Base-by-base conservation (phyloP, 2,329 filamentous ascomycete species). In the Rosellinia necatrix region DNA sequence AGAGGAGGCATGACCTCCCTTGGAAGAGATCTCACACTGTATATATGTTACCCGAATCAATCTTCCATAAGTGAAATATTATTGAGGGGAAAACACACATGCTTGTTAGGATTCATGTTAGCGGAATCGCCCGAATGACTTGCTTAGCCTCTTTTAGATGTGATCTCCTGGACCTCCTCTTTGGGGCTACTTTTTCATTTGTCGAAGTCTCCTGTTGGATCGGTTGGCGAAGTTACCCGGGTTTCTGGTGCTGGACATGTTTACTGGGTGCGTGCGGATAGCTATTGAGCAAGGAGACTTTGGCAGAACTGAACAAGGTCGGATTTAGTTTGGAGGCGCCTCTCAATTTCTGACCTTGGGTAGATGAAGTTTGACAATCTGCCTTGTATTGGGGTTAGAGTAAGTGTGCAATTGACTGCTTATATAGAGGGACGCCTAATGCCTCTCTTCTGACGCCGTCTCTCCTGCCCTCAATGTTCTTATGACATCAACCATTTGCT, bases 201-300 rank as follows among this genome's bases (percentile, higher is more conserved):
- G 42, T 34, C 6, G 10, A 37, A 13, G 6, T 35, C 9, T 19
- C 10, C 10, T 32, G 17, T 3, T 10, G 19, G 56, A 59, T 53
- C 49, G 57, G 25, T 57, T 59, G 42, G 57, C 53, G n/a, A 59
- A 59, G 47, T 59, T 59, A 25, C 56, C 46, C 22, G 55, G 55
- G 38, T 54, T 58, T 4, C 3, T 10, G 24, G 24, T 47, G 24
- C 22, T 24, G 30, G 56, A 37, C 44, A 58, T 58, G 8, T 34
- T 58, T 32, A 6, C 25, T 27, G 17, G 13, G n/a, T n/a, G n/a
- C 25, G n/a, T 24, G 27, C 9, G n/a, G 17, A 9, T 34, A 15
- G 13, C 19, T 34, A 6, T 25, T 12, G n/a, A n/a, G n/a, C n/a
- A n/a, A n/a, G n/a, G n/a, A n/a, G n/a, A n/a, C n/a, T n/a, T n/a